Conservation (phyloP, 2,329 filamentous ascomycete species). For the Aspergillus sp. region DNA sequence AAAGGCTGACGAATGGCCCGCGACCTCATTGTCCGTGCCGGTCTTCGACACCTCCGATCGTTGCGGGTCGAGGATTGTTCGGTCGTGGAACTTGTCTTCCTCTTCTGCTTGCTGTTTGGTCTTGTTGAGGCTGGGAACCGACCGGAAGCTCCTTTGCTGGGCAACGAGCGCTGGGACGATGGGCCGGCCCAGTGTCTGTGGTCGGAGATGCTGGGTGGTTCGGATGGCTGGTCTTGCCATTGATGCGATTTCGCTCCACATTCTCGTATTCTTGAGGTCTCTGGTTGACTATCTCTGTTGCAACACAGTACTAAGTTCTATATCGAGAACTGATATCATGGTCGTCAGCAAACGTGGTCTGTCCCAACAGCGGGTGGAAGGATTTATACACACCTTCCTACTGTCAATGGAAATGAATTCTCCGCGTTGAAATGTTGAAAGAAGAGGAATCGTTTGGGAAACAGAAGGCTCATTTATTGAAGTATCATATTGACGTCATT, state of each 20-base stretch:
- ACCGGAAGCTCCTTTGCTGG: slow-evolving; percentile 1
- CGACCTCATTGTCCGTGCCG: slow-evolving; percentile 62
- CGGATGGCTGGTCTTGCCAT: slow-evolving; percentile 1
- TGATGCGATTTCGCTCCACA: slow-evolving; percentile 9
- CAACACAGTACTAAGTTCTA: neutral
- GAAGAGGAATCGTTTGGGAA: neutral
- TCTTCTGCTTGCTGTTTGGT: slow-evolving; percentile 6
- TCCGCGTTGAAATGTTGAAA: neutral
- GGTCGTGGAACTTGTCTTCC: slow-evolving; percentile 38
- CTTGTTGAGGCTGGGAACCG: slow-evolving; percentile 1
- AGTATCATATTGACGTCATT: slow-evolving; percentile 30
- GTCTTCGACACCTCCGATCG: slow-evolving; percentile 67
- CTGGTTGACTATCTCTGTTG: neutral
- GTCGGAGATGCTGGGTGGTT: neutral
- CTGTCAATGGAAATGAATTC: neutral
- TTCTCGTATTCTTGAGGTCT: neutral
- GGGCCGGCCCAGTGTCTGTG: neutral
- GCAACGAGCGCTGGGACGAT: neutral
- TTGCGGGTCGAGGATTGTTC: slow-evolving; percentile 63
- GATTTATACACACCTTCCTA: neutral
- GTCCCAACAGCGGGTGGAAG: neutral
- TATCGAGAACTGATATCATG: neutral
- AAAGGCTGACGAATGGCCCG: slow-evolving; percentile 64
- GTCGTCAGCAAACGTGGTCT: neutral
- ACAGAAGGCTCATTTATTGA: neutral